Percentiles rank a stretch among this genome's conserved stretches.
These are phyloP conservation scores for Pseudonitzschia multiseries DNA, from an alignment of 108 stramenopile species.

Conservation along the genomic window DNA sequence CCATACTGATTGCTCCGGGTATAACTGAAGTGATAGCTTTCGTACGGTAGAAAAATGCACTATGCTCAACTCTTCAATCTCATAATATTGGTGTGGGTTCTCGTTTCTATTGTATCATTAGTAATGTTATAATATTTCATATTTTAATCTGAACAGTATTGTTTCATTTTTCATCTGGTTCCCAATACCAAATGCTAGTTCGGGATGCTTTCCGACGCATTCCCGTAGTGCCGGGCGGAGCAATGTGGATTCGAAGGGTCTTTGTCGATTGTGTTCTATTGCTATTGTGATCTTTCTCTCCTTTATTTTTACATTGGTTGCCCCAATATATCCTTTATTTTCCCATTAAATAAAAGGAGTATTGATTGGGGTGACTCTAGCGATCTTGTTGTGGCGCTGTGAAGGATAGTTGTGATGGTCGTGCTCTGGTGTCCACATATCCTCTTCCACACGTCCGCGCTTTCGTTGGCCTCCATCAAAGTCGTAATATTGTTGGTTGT, in stretches of 20 bases:
- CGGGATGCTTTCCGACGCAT: constrained; percentile 7
- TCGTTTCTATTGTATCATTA: not conserved
- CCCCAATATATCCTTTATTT: not conserved
- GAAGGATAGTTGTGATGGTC: constrained; percentile 6
- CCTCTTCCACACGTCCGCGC: constrained; percentile 16
- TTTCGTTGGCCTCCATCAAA: constrained; percentile 6
- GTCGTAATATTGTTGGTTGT: constrained; percentile 1
- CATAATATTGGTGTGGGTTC: no score
- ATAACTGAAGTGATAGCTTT: no score
- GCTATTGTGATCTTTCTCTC: not conserved
- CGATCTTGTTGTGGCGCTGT: constrained; percentile 17
- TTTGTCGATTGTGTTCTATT: not conserved
- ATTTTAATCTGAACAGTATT: constrained; percentile 4
- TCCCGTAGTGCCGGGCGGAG: constrained; percentile 4
- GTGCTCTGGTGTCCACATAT: constrained; percentile 5
- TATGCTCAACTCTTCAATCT: no score
- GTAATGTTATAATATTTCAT: not conserved
- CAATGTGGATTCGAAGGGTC: not conserved
- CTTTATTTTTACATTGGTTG: not conserved
- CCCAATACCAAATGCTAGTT: constrained; percentile 4
- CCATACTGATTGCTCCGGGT: no score
- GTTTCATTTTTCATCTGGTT: not conserved
- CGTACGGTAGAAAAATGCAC: no score
- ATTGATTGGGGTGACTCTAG: constrained; percentile 33
- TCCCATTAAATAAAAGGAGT: constrained; percentile 23